phyloP scores from a whole-genome alignment of 73 alveolate species.

The Symbiodinium pilosum region DNA sequence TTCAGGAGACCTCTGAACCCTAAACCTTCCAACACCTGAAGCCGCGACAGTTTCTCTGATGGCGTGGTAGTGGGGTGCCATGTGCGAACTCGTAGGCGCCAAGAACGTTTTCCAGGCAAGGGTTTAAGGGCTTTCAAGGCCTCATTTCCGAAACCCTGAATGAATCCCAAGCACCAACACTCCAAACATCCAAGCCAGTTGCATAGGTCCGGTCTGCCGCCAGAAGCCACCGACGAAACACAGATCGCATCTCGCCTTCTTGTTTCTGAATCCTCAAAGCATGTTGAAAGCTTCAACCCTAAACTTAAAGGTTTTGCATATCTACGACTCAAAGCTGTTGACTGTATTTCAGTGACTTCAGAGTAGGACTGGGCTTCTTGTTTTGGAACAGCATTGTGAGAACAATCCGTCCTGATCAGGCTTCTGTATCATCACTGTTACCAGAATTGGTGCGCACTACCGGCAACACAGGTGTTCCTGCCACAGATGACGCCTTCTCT shows the following conservation, averaged over 20 bases:
- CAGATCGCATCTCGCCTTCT: background rate
- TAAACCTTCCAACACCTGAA: background rate
- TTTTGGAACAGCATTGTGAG: background rate
- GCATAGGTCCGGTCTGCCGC: conserved; percentile 60
- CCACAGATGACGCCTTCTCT: background rate
- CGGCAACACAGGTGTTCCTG: background rate
- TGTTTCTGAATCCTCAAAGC: background rate
- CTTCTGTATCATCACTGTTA: background rate
- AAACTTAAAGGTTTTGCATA: too few species aligned
- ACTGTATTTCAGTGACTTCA: too few species aligned
- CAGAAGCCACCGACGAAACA: conserved; percentile 60
- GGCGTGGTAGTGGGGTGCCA: background rate
- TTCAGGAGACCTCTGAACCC: too few species aligned
- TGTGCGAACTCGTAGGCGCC: background rate
- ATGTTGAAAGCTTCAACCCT: too few species aligned
- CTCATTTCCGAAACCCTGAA: background rate
- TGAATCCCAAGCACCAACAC: background rate
- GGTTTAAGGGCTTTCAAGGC: background rate
- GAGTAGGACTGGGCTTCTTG: background rate
- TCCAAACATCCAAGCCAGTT: too few species aligned
- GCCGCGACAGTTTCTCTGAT: background rate
- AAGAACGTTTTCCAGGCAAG: background rate
- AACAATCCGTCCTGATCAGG: background rate
- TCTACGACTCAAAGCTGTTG: too few species aligned
- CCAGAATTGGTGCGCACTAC: background rate